Conservation (phyloP, 2,329 filamentous ascomycete genomes). For the Neofusicoccum parvum region DNA sequence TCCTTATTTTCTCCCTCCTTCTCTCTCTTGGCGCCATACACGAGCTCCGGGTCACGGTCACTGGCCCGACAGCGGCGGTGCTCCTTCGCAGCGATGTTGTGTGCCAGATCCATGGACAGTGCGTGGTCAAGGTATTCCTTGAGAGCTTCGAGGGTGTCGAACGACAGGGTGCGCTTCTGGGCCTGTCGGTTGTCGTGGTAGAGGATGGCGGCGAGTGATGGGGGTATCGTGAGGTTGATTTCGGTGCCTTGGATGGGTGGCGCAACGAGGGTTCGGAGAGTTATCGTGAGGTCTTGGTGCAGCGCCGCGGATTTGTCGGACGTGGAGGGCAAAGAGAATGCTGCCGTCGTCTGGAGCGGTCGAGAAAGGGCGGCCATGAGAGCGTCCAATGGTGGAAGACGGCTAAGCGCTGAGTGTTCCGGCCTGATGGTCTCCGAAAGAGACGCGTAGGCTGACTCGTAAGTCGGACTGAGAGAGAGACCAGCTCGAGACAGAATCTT, state of each 20-base stretch:
- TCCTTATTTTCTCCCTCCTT: neutral
- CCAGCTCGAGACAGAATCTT: slow-evolving; percentile 33
- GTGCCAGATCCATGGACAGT: slow-evolving; percentile 2
- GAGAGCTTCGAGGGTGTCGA: slow-evolving; percentile 12
- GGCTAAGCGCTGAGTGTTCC: slow-evolving; percentile 30
- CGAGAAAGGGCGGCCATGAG: slow-evolving; percentile 31
- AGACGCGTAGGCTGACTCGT: slow-evolving; percentile 21
- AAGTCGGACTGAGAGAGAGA: slow-evolving; percentile 30
- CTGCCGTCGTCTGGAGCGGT: slow-evolving; percentile 32
- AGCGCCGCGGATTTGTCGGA: slow-evolving; percentile 25
- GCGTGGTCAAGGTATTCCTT: slow-evolving; percentile 16
- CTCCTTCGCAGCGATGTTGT: neutral
- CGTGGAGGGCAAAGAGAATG: slow-evolving; percentile 33
- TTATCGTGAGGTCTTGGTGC: slow-evolving; percentile 30
- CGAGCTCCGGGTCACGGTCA: neutral
- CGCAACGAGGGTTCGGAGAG: slow-evolving; percentile 36
- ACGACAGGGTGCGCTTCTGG: neutral
- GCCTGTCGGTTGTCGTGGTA: slow-evolving; percentile 27
- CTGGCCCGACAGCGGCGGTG: neutral
- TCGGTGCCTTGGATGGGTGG: slow-evolving; percentile 39
- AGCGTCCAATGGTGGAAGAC: slow-evolving; percentile 4
- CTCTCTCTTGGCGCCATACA: neutral
- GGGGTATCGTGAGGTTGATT: slow-evolving; percentile 36
- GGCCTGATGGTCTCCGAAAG: slow-evolving; percentile 1
- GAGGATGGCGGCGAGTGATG: slow-evolving; percentile 32